These are phyloP conservation scores for Claviceps maximensis DNA, from an alignment of 2,329 filamentous ascomycete genomes.

Conservation along the genomic window DNA sequence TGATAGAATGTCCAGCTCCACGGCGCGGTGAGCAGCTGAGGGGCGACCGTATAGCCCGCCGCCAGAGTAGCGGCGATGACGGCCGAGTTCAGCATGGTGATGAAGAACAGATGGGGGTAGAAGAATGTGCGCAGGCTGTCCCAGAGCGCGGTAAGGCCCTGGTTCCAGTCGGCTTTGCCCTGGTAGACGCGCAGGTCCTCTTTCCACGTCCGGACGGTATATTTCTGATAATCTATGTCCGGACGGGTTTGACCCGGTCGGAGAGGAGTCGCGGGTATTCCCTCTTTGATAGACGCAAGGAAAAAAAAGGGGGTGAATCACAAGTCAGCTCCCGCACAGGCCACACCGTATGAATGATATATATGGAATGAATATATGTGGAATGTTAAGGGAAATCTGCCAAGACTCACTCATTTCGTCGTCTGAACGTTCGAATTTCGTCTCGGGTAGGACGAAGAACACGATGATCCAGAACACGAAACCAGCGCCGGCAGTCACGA, in stretches of 20 bases:
- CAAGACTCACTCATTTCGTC: background rate
- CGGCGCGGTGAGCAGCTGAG: background rate
- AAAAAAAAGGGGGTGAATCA: too few species aligned
- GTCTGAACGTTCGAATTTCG: background rate
- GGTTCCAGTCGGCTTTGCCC: background rate
- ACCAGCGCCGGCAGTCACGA: background rate
- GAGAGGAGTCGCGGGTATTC: background rate
- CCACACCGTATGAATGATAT: too few species aligned
- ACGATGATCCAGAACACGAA: background rate
- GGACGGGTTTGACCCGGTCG: background rate
- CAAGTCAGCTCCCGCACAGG: background rate
- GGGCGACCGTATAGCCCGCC: background rate
- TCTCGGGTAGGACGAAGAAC: slow-evolving; percentile 2
- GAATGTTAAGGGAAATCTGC: too few species aligned
- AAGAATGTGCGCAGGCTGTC: slow-evolving; percentile 2
- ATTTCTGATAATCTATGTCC: background rate
- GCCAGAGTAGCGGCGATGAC: slow-evolving; percentile 2
- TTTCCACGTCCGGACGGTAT: background rate
- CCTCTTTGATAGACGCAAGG: background rate
- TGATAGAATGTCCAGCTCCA: slow-evolving; percentile 2
- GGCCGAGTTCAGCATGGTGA: slow-evolving; percentile 3
- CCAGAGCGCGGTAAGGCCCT: background rate
- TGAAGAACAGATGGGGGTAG: slow-evolving; percentile 2
- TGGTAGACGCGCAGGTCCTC: background rate
- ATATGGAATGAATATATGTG: too few species aligned